A percentile compares a stretch with the other conserved stretches of the same genome.
Conservation (phyloP, 768 basidiomycete genomes). For the Polyporus arcularius region DNA sequence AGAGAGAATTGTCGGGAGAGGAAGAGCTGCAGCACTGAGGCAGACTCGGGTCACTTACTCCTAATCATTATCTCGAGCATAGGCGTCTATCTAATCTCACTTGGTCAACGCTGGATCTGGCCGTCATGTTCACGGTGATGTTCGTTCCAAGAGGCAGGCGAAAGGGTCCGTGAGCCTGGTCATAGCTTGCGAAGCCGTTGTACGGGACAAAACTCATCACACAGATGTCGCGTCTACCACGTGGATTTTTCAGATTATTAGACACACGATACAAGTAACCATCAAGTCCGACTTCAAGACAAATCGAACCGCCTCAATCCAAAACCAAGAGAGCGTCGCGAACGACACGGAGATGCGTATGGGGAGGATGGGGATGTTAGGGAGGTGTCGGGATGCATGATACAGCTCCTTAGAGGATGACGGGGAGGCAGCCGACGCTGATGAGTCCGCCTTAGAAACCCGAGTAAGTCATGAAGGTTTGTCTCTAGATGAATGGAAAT, state of each 20-base stretch:
- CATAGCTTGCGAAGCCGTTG: background rate
- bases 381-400: background rate
- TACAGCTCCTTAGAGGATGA: background rate
- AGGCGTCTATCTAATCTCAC: background rate
- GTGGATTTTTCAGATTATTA: background rate
- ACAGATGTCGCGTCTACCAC: background rate
- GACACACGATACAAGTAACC: too few species aligned
- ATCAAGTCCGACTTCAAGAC: too few species aligned
- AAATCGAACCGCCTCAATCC: too few species aligned
- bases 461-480: background rate
- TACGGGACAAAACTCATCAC: background rate
- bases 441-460: conserved; percentile 9
- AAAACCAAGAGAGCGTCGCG: too few species aligned
- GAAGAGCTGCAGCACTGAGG: background rate
- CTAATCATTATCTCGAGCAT: background rate
- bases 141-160: too few species aligned
- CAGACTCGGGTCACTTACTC: background rate
- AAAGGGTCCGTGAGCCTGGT: too few species aligned
- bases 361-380: background rate
- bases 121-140: too few species aligned
- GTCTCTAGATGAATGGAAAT: too few species aligned
- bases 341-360: background rate
- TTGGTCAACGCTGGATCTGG: background rate
- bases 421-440: conserved; percentile 18
- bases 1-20: too few species aligned